A percentile compares a stretch with the other conserved stretches of the same genome.
These are phyloP conservation scores for Hylodesmum podocarpum DNA, from an alignment of 306 rosid species.

Conservation along the genomic window DNA sequence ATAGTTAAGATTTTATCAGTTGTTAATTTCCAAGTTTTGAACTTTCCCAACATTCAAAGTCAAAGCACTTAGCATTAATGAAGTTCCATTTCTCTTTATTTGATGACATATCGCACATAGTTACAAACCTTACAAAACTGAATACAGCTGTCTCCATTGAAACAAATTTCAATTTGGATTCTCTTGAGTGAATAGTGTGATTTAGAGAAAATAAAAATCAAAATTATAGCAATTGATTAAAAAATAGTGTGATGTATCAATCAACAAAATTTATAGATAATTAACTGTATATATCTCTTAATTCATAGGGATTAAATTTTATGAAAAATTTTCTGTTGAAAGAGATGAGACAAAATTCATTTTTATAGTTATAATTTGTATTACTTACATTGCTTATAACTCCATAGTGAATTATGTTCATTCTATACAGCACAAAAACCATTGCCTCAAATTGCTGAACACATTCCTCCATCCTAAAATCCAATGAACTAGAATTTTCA, in stretches of 20 bases:
- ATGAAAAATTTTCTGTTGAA: too few relatives aligned
- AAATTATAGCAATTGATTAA: not conserved
- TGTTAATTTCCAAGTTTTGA: slow-evolving; percentile 4
- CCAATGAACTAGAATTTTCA: slow-evolving; percentile 2
- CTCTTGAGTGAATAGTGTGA: not conserved
- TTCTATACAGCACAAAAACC: not conserved
- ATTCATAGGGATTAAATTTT: not conserved
- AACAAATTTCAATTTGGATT: not conserved
- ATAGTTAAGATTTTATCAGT: not conserved
- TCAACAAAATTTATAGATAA: not conserved
- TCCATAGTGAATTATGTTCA: not conserved
- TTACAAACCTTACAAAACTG: slow-evolving; percentile 2
- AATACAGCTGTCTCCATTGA: slow-evolving; percentile 11
- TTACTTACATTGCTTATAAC: not conserved
- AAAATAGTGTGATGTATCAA: not conserved
- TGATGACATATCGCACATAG: not conserved
- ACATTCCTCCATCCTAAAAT: not conserved
- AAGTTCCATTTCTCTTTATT: not conserved
- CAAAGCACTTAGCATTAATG: not conserved
- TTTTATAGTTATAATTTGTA: too few relatives aligned
- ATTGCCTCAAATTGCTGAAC: slow-evolving; percentile 21
- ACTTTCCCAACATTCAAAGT: not conserved
- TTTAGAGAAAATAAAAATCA: not conserved
- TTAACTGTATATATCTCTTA: not conserved
- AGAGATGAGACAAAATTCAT: too few relatives aligned